Conservation (phyloP, 2,329 filamentous ascomycete species). For the Diaporthe aspalathi region DNA sequence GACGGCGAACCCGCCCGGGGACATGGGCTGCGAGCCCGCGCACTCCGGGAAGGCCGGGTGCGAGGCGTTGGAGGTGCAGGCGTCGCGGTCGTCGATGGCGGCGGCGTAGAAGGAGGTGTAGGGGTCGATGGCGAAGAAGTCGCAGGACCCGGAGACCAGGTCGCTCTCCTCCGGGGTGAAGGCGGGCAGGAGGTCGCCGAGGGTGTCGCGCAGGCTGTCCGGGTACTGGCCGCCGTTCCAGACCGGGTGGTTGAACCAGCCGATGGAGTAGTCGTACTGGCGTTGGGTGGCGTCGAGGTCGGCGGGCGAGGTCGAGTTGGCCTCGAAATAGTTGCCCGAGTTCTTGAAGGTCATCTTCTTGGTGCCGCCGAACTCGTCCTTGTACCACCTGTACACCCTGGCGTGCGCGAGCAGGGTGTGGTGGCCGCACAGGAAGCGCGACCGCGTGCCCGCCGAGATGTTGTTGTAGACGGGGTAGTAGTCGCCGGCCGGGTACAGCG, state of each 20-base stretch:
- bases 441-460: slow-evolving; percentile 16
- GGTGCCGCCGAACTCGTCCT: slow-evolving; percentile 27
- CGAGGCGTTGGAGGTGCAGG: slow-evolving; percentile 16
- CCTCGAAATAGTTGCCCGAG: slow-evolving; percentile 25
- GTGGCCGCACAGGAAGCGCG: slow-evolving; percentile 32
- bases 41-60: slow-evolving; percentile 22
- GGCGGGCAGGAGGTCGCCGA: slow-evolving; percentile 22
- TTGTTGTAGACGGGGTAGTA: slow-evolving; percentile 34
- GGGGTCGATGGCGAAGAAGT: slow-evolving; percentile 33
- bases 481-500: slow-evolving; percentile 19
- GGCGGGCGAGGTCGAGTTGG: slow-evolving; percentile 17
- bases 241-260: slow-evolving; percentile 30
- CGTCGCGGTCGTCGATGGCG: slow-evolving; percentile 5
- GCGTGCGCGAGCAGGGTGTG: slow-evolving; percentile 32
- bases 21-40: neutral
- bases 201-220: slow-evolving; percentile 20
- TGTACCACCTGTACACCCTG: slow-evolving; percentile 29
- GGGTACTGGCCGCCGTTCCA: slow-evolving; percentile 32
- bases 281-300: slow-evolving; percentile 24
- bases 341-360: slow-evolving; percentile 34
- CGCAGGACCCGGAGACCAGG: slow-evolving; percentile 22
- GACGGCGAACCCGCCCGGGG: slow-evolving; percentile 10
- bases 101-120: slow-evolving; percentile 21
- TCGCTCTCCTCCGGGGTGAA: slow-evolving; percentile 27
- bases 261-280: slow-evolving; percentile 27